These are phyloP conservation scores for Fusarium sp. DNA, from an alignment of 2,329 filamentous ascomycete species.

Conservation along the genomic window DNA sequence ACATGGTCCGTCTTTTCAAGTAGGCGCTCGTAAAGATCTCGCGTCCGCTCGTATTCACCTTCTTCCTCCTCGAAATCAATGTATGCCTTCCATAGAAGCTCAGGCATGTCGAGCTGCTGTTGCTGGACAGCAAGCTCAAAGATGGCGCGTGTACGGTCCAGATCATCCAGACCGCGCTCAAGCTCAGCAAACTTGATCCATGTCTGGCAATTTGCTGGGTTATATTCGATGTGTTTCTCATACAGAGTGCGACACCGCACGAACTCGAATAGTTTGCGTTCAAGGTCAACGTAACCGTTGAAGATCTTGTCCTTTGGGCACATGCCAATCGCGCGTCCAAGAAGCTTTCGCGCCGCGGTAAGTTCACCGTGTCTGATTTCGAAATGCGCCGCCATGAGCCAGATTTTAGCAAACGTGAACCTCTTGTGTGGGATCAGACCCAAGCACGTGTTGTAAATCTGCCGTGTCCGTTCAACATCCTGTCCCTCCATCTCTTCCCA, in stretches of 20 bases:
- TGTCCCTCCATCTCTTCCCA: conserved; percentile 91
- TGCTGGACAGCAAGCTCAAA: conserved; percentile 91
- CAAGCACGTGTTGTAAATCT: conserved; percentile 91
- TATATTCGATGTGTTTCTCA: conserved; percentile 94
- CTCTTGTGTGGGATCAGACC: conserved; percentile 92
- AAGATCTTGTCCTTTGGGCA: conserved; percentile 97
- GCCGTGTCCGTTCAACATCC: conserved; percentile 79
- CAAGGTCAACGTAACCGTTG: conserved; percentile 90
- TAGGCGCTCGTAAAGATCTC: conserved; percentile 87
- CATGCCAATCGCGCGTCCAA: conserved; percentile 91
- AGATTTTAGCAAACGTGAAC: conserved; percentile 97
- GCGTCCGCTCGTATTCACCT: conserved; percentile 85
- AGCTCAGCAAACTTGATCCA: conserved; percentile 98
- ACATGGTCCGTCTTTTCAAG: conserved; percentile 96
- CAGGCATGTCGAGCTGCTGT: conserved; percentile 91
- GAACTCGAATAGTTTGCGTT: conserved; percentile 95
- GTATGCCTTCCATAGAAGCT: conserved; percentile 96
- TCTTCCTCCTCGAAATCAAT: conserved; percentile 99
- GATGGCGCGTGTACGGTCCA: conserved; percentile 87
- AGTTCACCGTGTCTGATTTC: conserved; percentile 89
- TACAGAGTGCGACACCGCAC: conserved; percentile 89
- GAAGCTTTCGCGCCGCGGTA: conserved; percentile 81
- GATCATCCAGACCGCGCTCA: conserved; percentile 88
- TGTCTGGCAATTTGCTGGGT: conserved; percentile 86
- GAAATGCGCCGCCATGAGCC: conserved; percentile 93